Percentiles rank a stretch among this genome's conserved stretches.
phyloP scores from a whole-genome alignment of 139 green algal genomes.

The Desmodesmus armatus region DNA sequence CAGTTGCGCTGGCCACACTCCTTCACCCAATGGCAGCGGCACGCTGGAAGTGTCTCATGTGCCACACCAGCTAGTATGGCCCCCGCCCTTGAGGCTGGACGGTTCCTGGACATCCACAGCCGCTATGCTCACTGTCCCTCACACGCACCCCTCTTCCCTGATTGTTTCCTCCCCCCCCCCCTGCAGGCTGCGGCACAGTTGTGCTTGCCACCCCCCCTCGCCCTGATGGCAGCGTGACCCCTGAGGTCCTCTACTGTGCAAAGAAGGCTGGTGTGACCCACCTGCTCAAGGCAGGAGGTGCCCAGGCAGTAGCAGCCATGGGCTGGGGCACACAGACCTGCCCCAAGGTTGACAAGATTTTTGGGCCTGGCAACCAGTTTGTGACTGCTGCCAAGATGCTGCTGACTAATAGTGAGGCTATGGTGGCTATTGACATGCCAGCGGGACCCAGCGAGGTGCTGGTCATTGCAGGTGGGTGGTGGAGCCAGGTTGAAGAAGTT shows the following conservation, averaged over 20 bases:
- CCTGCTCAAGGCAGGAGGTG: slow-evolving; percentile 94
- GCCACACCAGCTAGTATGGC: no score
- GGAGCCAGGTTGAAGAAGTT: no score
- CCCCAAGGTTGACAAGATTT: slow-evolving; percentile 96
- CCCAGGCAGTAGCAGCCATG: slow-evolving; percentile 97
- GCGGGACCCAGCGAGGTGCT: slow-evolving; percentile 92
- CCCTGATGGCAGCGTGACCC: slow-evolving; percentile 60
- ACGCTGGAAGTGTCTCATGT: no score
- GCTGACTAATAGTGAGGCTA: slow-evolving; percentile 93
- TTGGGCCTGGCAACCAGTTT: slow-evolving; percentile 93
- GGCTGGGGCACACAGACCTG: slow-evolving; percentile 93
- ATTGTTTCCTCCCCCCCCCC: no score
- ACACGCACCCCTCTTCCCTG: no score
- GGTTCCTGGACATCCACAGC: no score
- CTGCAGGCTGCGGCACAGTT: slow-evolving; percentile 93
- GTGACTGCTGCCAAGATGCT: slow-evolving; percentile 95
- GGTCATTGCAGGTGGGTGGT: slow-evolving; percentile 79
- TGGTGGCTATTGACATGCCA: slow-evolving; percentile 98
- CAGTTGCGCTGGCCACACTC: no score
- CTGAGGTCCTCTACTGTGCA: slow-evolving; percentile 96
- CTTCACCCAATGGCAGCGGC: no score
- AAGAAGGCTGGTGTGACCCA: slow-evolving; percentile 97
- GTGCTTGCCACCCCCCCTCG: slow-evolving; percentile 96
- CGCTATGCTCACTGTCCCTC: no score
- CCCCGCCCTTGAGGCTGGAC: no score